Evolutionary conservation across 768 basidiomycete genomes (phyloP).

Genomic region (Leccinum broughii): DNA sequence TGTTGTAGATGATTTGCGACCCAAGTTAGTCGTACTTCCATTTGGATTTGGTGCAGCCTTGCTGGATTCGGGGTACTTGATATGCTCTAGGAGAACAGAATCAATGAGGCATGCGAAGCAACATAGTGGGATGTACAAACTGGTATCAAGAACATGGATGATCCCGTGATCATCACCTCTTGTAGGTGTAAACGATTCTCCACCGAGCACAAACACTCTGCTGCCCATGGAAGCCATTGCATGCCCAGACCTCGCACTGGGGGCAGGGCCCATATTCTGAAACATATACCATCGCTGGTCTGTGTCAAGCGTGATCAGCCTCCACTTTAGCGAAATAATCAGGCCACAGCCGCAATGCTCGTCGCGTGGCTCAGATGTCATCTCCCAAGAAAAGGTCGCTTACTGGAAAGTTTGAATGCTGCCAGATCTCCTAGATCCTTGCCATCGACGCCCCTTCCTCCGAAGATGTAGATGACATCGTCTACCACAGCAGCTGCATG

Average conservation of each 20-base stretch:
- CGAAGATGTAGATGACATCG: slow-evolving; percentile 97
- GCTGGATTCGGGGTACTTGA: slow-evolving; percentile 84
- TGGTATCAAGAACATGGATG: slow-evolving; percentile 94
- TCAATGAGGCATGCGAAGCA: slow-evolving; percentile 6
- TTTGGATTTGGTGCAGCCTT: slow-evolving; percentile 36
- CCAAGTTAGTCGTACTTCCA: slow-evolving; percentile 32
- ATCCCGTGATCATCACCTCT: slow-evolving; percentile 77
- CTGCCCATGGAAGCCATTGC: slow-evolving; percentile 95
- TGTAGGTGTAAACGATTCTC: slow-evolving; percentile 78
- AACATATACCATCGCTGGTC: slow-evolving; percentile 99
- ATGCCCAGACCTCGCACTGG: slow-evolving; percentile 90
- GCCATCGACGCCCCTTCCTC: slow-evolving; percentile 95
- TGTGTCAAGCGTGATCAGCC: slow-evolving; percentile 35
- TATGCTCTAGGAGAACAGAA: slow-evolving; percentile 59
- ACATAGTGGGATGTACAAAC: slow-evolving; percentile 47
- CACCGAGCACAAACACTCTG: slow-evolving; percentile 90
- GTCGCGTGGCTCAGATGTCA: slow-evolving; percentile 2
- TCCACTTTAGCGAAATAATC: slow-evolving; percentile 3
- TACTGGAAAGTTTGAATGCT: slow-evolving; percentile 96
- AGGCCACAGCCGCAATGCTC: neutral
- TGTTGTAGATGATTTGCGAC: slow-evolving; percentile 50
- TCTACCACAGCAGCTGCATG: slow-evolving; percentile 96
- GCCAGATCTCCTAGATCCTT: slow-evolving; percentile 93
- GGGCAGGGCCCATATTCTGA: slow-evolving; percentile 98
- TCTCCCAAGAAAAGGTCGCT: slow-evolving; percentile 35